These are phyloP conservation scores for Coemansia sp. DNA, from an alignment of 192 early-diverging fungal genomes.

Conservation along the genomic window DNA sequence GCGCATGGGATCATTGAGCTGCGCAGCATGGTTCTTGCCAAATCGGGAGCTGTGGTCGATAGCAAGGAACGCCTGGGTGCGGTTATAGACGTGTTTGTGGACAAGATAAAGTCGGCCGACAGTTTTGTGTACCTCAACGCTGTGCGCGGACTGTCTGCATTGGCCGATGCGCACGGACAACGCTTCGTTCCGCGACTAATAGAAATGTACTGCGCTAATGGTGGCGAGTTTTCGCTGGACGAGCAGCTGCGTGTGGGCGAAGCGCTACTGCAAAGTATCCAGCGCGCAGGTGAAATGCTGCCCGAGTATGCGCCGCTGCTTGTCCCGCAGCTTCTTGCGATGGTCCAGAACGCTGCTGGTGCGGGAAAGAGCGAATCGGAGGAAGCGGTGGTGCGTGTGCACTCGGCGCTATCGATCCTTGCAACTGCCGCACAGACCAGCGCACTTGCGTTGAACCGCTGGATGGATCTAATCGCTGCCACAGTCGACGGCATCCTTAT, in stretches of 20 bases:
- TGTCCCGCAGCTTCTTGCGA: conserved; percentile 31
- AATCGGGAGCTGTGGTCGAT: conserved; percentile 59
- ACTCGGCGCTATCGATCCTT: conserved; percentile 69
- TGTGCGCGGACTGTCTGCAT: conserved; percentile 77
- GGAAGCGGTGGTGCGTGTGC: conserved; percentile 28
- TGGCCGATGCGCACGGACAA: conserved; percentile 79
- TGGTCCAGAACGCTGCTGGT: conserved; percentile 21
- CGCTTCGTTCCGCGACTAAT: conserved; percentile 69
- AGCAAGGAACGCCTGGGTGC: conserved; percentile 59
- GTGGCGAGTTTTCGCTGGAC: conserved; percentile 56
- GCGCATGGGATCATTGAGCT: conserved; percentile 86
- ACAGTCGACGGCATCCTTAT: conserved; percentile 71
- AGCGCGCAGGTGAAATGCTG: conserved; percentile 77
- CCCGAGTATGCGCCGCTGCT: conserved; percentile 61
- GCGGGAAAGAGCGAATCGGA: not conserved
- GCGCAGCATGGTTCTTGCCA: conserved; percentile 74
- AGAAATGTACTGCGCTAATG: conserved; percentile 60
- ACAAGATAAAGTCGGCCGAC: conserved; percentile 75
- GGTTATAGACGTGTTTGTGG: conserved; percentile 74
- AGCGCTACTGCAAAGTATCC: conserved; percentile 82
- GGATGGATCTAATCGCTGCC: conserved; percentile 65
- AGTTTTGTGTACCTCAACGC: conserved; percentile 94
- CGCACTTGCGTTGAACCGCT: conserved; percentile 67
- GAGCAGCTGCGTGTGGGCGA: conserved; percentile 82
- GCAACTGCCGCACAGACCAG: conserved; percentile 69